A percentile compares a stretch with the other conserved stretches of the same genome.
phyloP scores from a whole-genome alignment of 306 rosid species.

The Arachis stenosperma region DNA sequence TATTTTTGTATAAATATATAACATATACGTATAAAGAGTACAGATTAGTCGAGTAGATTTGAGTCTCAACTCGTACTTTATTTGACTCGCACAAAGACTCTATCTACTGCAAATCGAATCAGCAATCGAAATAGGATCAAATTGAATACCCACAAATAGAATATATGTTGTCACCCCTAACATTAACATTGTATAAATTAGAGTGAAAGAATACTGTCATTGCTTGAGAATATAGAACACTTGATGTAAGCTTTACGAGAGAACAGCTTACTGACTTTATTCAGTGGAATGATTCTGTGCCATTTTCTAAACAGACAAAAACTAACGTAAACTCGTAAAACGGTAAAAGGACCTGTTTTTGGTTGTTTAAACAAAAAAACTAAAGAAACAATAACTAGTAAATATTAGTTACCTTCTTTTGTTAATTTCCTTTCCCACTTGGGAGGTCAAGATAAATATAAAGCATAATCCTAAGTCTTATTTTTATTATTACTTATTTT shows the following conservation, averaged over 20 bases:
- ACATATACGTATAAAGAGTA: too few species aligned
- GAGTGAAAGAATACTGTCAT: neutral
- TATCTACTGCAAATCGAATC: too few species aligned
- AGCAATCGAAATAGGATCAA: too few species aligned
- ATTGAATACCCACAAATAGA: too few species aligned
- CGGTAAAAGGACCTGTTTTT: neutral
- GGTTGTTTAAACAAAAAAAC: neutral
- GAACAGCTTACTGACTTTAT: slow-evolving; percentile 28
- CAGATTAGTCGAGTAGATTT: too few species aligned
- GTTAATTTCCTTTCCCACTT: neutral
- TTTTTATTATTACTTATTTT: too few species aligned
- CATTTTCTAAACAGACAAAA: slow-evolving; percentile 15
- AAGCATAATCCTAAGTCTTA: neutral
- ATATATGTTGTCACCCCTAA: too few species aligned
- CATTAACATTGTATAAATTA: too few species aligned
- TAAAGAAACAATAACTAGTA: neutral
- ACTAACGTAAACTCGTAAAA: neutral
- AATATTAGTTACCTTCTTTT: neutral
- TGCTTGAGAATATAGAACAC: slow-evolving; percentile 22
- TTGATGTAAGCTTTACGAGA: slow-evolving; percentile 24
- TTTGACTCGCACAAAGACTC: too few species aligned
- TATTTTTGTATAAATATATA: too few species aligned
- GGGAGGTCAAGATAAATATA: neutral
- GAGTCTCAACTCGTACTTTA: too few species aligned
- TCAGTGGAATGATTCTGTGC: slow-evolving; percentile 34